phyloP scores from a whole-genome alignment of 176 grass and related monocot species.

The Paspalum notatum region DNA sequence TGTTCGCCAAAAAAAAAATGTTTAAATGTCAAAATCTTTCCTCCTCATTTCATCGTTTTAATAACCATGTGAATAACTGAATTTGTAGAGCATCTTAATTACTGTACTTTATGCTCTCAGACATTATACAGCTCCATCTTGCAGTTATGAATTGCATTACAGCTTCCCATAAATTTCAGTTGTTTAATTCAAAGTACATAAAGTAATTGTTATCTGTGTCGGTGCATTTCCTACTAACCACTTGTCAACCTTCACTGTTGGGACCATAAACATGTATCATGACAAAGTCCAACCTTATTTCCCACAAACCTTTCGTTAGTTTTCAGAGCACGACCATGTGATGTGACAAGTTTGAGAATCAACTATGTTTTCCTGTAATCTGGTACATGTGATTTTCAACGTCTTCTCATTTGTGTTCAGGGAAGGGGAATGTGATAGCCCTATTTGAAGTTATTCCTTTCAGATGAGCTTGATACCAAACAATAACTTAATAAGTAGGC shows the following conservation, averaged over 20 bases:
- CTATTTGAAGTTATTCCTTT: no score
- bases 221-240: not conserved
- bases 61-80: no score
- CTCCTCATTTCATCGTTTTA: no score
- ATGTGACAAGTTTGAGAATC: not conserved
- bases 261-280: not conserved
- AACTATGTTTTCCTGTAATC: not conserved
- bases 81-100: not conserved
- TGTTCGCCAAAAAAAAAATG: no score
- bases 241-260: not conserved
- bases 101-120: not conserved
- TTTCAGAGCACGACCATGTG: not conserved
- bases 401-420: not conserved
- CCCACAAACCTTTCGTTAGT: not conserved
- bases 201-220: not conserved
- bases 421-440: no score
- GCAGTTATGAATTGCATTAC: not conserved
- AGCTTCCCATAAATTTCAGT: not conserved
- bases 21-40: no score
- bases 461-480: no score
- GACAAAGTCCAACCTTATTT: not conserved
- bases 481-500: no score
- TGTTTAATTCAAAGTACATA: not conserved
- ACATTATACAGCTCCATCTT: not conserved
- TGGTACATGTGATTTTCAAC: not conserved